A percentile compares a stretch with the other conserved stretches of the same genome.
Evolutionary conservation across 2,329 filamentous ascomycete genomes (phyloP).

Genomic region (Aspergillus puulaauensis): DNA sequence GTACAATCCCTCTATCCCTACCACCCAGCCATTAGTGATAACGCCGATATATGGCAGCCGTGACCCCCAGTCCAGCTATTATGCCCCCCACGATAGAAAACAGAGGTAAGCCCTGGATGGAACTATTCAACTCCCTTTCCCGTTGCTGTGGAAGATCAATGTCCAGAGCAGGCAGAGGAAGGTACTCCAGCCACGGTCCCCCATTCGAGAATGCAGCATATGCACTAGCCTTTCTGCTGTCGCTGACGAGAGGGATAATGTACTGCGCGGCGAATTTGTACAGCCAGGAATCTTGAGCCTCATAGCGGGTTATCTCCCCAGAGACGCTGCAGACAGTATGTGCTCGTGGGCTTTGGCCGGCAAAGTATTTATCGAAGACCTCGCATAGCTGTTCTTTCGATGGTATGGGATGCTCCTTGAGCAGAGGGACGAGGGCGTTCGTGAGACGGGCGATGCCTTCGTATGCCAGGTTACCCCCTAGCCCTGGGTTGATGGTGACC

Average conservation of each 20-base stretch:
- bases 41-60: no score
- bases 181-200: not conserved
- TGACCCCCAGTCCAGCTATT: fast-evolving
- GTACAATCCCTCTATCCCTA: no score
- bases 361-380: not conserved
- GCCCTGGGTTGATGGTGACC: slow-evolving; percentile 2
- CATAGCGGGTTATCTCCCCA: not conserved
- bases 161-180: not conserved
- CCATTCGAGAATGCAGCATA: not conserved
- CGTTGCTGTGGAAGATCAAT: not conserved
- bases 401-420: not conserved
- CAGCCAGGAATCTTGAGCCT: not conserved
- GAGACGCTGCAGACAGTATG: not conserved
- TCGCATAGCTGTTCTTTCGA: not conserved
- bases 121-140: no score
- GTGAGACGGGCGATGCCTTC: not conserved
- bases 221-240: not conserved
- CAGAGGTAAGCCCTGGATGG: no score
- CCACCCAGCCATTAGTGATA: no score
- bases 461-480: not conserved
- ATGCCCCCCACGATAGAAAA: no score
- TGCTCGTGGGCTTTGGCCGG: not conserved
- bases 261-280: not conserved
- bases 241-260: not conserved
- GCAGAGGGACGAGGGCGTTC: not conserved